Base-by-base conservation (phyloP, 2,329 filamentous ascomycete species). In the Alternaria incomplexa region DNA sequence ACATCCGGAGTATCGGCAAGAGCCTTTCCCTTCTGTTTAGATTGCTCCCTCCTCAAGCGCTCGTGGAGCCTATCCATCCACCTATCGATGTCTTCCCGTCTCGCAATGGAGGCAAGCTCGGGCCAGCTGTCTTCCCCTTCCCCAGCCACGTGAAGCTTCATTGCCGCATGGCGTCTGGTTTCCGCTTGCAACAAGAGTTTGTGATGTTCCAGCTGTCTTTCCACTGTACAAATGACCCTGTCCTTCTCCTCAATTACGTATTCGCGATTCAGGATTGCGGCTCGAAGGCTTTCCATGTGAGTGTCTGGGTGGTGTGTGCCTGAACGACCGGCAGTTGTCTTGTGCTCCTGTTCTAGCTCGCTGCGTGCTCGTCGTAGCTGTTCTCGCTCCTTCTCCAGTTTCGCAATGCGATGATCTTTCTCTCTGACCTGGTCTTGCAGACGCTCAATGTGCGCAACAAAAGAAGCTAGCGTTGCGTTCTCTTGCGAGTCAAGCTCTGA, bases 111-210 rank as follows among this genome's bases (percentile, higher is more conserved):
- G 3, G 65, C 69, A 15, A 77, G 68, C 23, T 75, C 75, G 3
- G 76, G 76, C 15, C 76, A 65, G 5, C 73, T 64, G n/a, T 76
- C 63, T 36, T 36, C 48, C 10, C 70, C 66, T 6, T 74, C 60
- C n/a, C 56, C 53, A 48, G 68, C 56, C 13, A 68, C 45, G 30
- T 70, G 62, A n/a, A 75, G 58, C 25, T 70, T 66, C 26, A 71
- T 67, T 15, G 66, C 75, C 6, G 77, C 77, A 63, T 82, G 77
- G 20, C 75, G 77, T 45, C 81, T 73, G 30, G 83, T 76, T 58
- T 83, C 81, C 0, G 76, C 71, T 30, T 82, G 76, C 7, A 83
- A 67, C 3, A 84, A 70, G 1, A 77, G 67, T 47, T 80, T 78
- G 63, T 81, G 78, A 25, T 77, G 75, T 36, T 83, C 80, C 10